Evolutionary conservation across 129 eudicot genomes (phyloP).

Genomic region (Flaveria trinervia): DNA sequence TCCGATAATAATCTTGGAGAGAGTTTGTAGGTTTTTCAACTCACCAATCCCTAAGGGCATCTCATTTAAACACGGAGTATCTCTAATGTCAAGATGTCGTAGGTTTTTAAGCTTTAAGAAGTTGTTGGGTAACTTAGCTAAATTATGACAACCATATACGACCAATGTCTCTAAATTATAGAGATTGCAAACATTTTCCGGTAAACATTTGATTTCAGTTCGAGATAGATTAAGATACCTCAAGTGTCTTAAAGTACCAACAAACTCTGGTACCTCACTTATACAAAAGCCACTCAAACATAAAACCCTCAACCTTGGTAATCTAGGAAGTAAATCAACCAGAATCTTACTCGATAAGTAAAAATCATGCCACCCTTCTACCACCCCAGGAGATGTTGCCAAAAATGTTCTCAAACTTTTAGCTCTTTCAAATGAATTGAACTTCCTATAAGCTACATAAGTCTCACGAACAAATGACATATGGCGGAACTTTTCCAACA

Average conservation of each 20-base stretch:
- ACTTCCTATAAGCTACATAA: conserved; percentile 29
- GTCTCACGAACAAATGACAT: conserved; percentile 34
- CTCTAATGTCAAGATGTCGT: conserved; percentile 43
- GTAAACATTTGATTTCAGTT: conserved; percentile 23
- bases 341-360: conserved; percentile 32
- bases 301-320: conserved; percentile 30
- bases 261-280: conserved; percentile 21
- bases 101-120: conserved; percentile 33
- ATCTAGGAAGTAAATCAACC: conserved; percentile 17
- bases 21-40: conserved; percentile 26
- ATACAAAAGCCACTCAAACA: conserved; percentile 17
- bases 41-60: conserved; percentile 45
- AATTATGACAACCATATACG: conserved; percentile 21
- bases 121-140: conserved; percentile 33
- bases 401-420: conserved; percentile 45
- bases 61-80: conserved; percentile 34
- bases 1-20: conserved; percentile 36
- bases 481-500: conserved; percentile 39
- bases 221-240: conserved; percentile 34
- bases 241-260: conserved; percentile 38
- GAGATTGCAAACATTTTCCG: conserved; percentile 30
- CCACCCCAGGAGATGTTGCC: conserved; percentile 23
- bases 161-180: conserved; percentile 45
- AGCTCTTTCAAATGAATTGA: conserved; percentile 26
- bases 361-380: neutral